phyloP scores from a whole-genome alignment of 2,329 filamentous ascomycete species.

The Colletotrichum sp. region DNA sequence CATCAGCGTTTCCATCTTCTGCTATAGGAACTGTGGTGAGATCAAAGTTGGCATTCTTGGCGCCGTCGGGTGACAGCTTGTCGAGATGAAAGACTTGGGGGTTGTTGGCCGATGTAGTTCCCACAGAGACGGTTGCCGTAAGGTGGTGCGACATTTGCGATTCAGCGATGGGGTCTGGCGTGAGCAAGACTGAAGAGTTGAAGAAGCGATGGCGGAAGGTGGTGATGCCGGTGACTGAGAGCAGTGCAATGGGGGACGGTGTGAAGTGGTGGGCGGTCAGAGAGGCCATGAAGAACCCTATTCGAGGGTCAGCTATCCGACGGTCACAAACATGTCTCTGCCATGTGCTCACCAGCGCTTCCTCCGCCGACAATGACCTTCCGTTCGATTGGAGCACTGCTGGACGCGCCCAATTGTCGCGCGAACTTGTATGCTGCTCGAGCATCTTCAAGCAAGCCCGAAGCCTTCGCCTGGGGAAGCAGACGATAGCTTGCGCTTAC shows the following conservation, averaged over 20 bases:
- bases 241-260: constrained; percentile 33
- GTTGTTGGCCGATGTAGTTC: constrained; percentile 20
- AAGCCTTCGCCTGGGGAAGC: constrained; percentile 32
- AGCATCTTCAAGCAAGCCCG: constrained; percentile 33
- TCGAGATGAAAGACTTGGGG: constrained; percentile 26
- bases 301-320: not conserved
- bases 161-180: constrained; percentile 28
- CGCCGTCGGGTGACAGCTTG: constrained; percentile 28
- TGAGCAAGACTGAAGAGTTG: constrained; percentile 33
- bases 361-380: constrained; percentile 35
- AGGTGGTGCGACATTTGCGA: constrained; percentile 27
- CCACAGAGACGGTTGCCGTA: constrained; percentile 26
- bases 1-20: not conserved
- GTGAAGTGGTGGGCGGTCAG: constrained; percentile 31
- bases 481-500: constrained; percentile 39
- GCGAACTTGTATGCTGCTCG: constrained; percentile 35
- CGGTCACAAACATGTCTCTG: not conserved
- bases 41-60: constrained; percentile 23
- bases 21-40: not conserved
- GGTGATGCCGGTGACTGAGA: constrained; percentile 38
- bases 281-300: constrained; percentile 35
- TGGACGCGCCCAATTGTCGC: constrained; percentile 19
- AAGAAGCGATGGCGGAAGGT: constrained; percentile 40
- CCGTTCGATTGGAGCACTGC: constrained; percentile 12
- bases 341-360: constrained; percentile 32